Conservation (phyloP, 2,329 filamentous ascomycete genomes). For the Trichoderma afroharzianum region DNA sequence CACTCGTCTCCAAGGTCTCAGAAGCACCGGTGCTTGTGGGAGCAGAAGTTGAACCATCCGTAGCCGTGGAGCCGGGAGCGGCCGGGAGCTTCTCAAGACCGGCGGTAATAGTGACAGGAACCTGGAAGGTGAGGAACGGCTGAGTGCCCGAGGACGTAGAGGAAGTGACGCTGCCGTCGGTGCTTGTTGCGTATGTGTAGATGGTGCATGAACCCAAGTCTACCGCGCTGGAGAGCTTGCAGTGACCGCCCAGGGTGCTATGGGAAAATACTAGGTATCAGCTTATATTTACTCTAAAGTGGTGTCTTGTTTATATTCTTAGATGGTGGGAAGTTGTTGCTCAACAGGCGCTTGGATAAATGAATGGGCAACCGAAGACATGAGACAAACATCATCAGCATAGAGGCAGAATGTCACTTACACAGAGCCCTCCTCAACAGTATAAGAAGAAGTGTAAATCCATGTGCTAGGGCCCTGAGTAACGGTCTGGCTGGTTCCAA, state of each 20-base stretch:
- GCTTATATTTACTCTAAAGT: too few species aligned
- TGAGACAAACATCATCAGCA: background rate
- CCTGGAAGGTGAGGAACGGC: conserved; percentile 23
- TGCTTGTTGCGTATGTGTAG: background rate
- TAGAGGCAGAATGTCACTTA: background rate
- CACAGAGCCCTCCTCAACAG: background rate
- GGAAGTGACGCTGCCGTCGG: background rate
- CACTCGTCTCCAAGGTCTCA: background rate
- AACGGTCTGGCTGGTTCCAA: conserved; percentile 21
- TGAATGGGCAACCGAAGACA: too few species aligned
- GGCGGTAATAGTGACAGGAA: conserved; percentile 37
- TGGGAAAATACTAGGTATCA: too few species aligned
- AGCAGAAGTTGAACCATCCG: conserved; percentile 15
- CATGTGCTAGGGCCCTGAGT: conserved; percentile 29
- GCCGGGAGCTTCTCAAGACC: conserved; percentile 35
- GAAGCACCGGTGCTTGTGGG: conserved; percentile 7
- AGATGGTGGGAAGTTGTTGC: background rate
- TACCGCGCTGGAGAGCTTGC: conserved; percentile 26
- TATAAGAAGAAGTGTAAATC: background rate
- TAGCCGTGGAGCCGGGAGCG: conserved; percentile 12
- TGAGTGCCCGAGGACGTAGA: conserved; percentile 9
- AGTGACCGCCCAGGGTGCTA: conserved; percentile 23
- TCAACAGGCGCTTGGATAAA: background rate
- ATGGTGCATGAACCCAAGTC: conserved; percentile 26
- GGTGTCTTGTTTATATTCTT: too few species aligned